Evolutionary conservation across 768 basidiomycete genomes (phyloP), one percentile per base, ranked within the genome.

Genomic region (Russula ochroleuca): DNA sequence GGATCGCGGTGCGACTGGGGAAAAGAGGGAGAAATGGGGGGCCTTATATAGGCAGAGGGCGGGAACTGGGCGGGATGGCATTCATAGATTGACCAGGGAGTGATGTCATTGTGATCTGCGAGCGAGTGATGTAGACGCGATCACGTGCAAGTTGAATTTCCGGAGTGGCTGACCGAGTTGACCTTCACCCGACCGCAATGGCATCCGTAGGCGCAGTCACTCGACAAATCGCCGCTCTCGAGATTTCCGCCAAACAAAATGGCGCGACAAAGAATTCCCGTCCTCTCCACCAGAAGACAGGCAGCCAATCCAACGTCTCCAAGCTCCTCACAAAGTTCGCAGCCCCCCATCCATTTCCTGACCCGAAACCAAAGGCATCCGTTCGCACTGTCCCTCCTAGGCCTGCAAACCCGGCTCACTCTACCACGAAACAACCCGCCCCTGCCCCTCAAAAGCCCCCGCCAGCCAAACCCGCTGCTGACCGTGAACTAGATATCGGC

Each of bases 291-390:
- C 72, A 74, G 67, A 89, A 88, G 69, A 82, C 84, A 31, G 73
- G 83, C 23, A 81, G 80, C 68, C 84, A 87, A 70, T 71, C 78
- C 3, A 84, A 81, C 68, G 85, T 90, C 28, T 77, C 85, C 14
- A 91, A 90, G 72, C 79, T 90, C 13, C 79, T 89, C 62, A 84
- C 85, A 1, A 92, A 91, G 75, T 90, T 81, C 68, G 86, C 85
- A 11, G 81, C 87, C 2, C 86, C 88, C 0, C 83, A 85, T 67
- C 81, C 83, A 11, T 78, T 68, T 33, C 68, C 70, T 14, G 75
- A 75, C 62, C 61, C 75, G 1, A 64, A 68, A 31, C 54, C 66
- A 33, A 64, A 63, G n/a, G 21, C 58, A 62, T 21, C 47, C 21
- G 33, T 64, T 48, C 65, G 61, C 62, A 49, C 66, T 43, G 49